Percentiles rank a stretch among this genome's conserved stretches.
These are phyloP conservation scores for Zarea fungicola DNA, from an alignment of 2,329 filamentous ascomycete species.

Conservation along the genomic window DNA sequence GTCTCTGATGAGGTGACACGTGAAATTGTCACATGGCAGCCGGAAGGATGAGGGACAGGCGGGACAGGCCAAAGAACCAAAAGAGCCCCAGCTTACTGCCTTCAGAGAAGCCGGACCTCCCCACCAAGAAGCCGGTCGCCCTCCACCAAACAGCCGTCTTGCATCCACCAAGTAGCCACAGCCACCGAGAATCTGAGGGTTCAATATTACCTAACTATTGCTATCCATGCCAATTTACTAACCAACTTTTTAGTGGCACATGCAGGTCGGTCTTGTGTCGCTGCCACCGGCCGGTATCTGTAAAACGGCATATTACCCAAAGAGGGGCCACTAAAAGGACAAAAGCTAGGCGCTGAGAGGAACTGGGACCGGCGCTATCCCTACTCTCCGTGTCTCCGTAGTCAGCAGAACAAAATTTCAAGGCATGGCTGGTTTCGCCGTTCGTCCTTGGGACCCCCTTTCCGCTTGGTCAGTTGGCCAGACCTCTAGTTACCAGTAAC, in stretches of 20 bases:
- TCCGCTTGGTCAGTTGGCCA: background rate
- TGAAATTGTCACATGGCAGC: slow-evolving; percentile 15
- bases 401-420: no score
- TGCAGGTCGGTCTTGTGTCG: background rate
- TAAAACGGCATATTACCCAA: slow-evolving; percentile 8
- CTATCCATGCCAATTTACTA: no score
- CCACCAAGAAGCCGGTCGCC: background rate
- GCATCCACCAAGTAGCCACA: slow-evolving; percentile 1
- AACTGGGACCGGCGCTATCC: slow-evolving; percentile 12
- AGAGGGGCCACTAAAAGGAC: background rate
- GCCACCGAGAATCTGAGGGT: background rate
- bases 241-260: background rate
- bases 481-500: slow-evolving; percentile 1
- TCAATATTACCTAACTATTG: no score
- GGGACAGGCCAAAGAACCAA: no score
- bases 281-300: no score
- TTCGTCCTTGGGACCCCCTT: no score
- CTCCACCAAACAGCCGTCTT: slow-evolving; percentile 7
- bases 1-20: slow-evolving; percentile 12
- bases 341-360: background rate
- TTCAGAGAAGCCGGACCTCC: background rate
- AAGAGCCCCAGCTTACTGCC: background rate
- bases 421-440: no score
- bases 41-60: no score
- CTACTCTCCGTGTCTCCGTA: slow-evolving; percentile 14